phyloP scores from a whole-genome alignment of 768 basidiomycete species.

The Kwoniella sp. region DNA sequence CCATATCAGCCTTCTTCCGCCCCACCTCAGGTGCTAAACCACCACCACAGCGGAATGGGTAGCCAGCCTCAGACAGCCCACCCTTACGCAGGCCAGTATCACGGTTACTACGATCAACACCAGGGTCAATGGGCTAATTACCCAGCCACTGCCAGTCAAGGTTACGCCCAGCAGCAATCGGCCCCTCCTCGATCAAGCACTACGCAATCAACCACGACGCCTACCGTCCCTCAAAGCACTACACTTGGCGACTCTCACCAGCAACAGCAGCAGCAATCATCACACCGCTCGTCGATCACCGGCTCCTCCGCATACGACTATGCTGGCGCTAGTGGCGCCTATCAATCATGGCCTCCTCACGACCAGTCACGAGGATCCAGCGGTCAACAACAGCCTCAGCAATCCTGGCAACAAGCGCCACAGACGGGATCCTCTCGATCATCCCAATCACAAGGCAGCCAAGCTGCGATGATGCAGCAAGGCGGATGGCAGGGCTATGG shows the following conservation, averaged over 20 bases:
- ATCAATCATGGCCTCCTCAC: conserved; percentile 22
- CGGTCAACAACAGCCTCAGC: conserved; percentile 8
- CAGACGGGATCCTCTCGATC: conserved; percentile 7
- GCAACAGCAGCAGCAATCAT: conserved; percentile 10
- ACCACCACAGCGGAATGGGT: conserved; percentile 14
- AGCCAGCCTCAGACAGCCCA: conserved; percentile 28
- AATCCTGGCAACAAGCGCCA: conserved; percentile 19
- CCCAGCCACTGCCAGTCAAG: conserved; percentile 5
- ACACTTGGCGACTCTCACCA: conserved; percentile 17
- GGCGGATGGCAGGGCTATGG: conserved; percentile 26
- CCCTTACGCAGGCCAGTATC: conserved; percentile 21
- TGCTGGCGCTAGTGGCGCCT: conserved; percentile 1
- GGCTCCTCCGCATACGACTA: conserved; percentile 16
- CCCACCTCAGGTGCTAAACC: conserved; percentile 20
- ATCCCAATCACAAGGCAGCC: conserved; percentile 10
- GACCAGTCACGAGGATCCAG: conserved; percentile 13
- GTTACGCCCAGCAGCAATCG: conserved; percentile 20
- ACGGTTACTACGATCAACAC: conserved; percentile 25
- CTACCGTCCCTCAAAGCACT: conserved; percentile 15
- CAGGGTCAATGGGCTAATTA: conserved; percentile 25
- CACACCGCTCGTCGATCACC: not conserved
- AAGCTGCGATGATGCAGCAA: conserved; percentile 13
- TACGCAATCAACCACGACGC: conserved; percentile 16
- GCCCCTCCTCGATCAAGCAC: conserved; percentile 10
- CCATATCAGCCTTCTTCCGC: conserved; percentile 28